Conservation (phyloP, 2,329 filamentous ascomycete species). For the Calonectria henricotiae region DNA sequence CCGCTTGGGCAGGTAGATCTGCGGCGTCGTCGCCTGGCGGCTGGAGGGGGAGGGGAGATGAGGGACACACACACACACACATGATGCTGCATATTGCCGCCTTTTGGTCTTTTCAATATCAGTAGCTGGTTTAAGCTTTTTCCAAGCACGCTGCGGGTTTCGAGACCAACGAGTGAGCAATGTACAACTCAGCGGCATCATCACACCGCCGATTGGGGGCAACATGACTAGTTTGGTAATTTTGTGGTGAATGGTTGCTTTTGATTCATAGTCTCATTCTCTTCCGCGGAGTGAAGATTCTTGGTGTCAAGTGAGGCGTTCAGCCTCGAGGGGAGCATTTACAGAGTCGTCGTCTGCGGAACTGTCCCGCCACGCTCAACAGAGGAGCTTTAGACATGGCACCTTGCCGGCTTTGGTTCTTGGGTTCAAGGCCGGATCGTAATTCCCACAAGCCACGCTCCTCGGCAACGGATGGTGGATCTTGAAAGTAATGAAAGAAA, state of each 20-base stretch:
- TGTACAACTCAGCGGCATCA: slow-evolving; percentile 20
- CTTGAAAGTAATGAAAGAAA: background rate
- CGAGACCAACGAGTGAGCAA: slow-evolving; percentile 16
- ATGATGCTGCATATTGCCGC: background rate
- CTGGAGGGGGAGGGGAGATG: background rate
- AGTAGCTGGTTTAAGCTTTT: slow-evolving; percentile 17
- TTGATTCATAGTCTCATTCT: slow-evolving; percentile 30
- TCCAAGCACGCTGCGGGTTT: slow-evolving; percentile 13
- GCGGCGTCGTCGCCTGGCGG: background rate
- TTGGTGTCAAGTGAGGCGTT: background rate
- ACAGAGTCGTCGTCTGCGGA: slow-evolving; percentile 28
- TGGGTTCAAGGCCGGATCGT: slow-evolving; percentile 22
- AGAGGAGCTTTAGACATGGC: slow-evolving; percentile 22
- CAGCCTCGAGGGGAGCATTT: slow-evolving; percentile 9
- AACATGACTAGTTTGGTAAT: slow-evolving; percentile 11
- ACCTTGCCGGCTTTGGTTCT: slow-evolving; percentile 22
- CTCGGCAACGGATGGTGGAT: slow-evolving; percentile 22
- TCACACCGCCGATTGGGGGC: slow-evolving; percentile 26
- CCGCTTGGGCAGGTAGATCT: slow-evolving; percentile 15
- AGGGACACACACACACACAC: background rate
- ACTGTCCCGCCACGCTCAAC: slow-evolving; percentile 31
- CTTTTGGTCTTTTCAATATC: background rate
- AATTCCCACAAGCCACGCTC: slow-evolving; percentile 31
- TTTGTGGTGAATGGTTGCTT: slow-evolving; percentile 17
- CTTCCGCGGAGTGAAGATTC: slow-evolving; percentile 16